Evolutionary conservation across 257 asterid species (phyloP).

Genomic region (Lithospermum erythrorhizon): DNA sequence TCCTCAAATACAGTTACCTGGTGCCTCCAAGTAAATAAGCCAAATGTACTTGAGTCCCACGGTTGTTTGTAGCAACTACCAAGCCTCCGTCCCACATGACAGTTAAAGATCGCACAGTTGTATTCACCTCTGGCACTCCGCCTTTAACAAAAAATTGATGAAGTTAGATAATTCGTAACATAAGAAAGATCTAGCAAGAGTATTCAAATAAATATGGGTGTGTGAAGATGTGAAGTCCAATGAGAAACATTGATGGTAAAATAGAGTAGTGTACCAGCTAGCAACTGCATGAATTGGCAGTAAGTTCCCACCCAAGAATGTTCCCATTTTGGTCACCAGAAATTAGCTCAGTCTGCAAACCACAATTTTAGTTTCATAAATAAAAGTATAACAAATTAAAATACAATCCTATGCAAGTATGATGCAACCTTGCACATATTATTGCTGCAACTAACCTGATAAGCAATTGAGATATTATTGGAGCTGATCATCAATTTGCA

Average conservation of each 20-base stretch:
- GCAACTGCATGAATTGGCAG: conserved; percentile 97
- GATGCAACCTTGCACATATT: background rate
- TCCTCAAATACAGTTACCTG: too few relatives aligned
- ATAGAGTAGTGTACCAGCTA: conserved; percentile 50
- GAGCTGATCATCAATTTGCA: background rate
- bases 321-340: conserved; percentile 99
- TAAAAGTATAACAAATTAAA: background rate
- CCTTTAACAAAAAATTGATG: conserved; percentile 7
- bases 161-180: too few relatives aligned
- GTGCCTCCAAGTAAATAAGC: too few relatives aligned
- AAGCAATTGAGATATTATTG: background rate
- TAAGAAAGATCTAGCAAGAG: background rate
- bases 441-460: background rate
- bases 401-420: conserved; percentile 4
- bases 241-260: background rate
- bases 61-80: conserved; percentile 90
- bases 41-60: conserved; percentile 96
- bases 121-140: conserved; percentile 96
- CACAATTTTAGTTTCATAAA: background rate
- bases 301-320: conserved; percentile 96
- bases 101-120: conserved; percentile 84
- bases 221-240: background rate
- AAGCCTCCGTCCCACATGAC: conserved; percentile 99
- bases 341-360: conserved; percentile 77
- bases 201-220: background rate